Evolutionary conservation across 805 yeast species (phyloP), one percentile per base, ranked within the genome.

Genomic region (Candida endomychidarum): DNA sequence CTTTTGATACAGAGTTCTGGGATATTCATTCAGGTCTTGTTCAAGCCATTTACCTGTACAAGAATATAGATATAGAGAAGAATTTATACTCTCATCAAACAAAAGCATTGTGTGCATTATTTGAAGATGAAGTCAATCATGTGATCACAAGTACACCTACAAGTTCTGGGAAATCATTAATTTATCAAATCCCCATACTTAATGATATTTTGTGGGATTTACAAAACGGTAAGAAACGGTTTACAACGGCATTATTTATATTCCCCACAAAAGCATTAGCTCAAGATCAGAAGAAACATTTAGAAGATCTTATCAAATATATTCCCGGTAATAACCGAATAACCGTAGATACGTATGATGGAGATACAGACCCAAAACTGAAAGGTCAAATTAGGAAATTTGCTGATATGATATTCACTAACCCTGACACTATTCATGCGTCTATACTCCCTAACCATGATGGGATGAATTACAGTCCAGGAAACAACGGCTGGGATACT

Each of bases 201-300:
- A 67, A 72, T 37, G 71, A 59, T 27, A 63, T 69, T 8, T 44
- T 69, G 9, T 58, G 64, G 60, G 63, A 66, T 64, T 37, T 61
- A 5, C 52, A 56, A 23, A 37, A 48, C 72, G 37, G 69, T 57
- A 30, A 63, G 65, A 8, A 65, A 63, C 40, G 46, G 5, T 37
- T 67, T 0, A 51, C 75, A 4, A 86, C 95, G 0, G 85, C 96
- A 8, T 70, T 95, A 69, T 89, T 85, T 52, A 81, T 93, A 9
- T 93, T 93, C 52, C 99, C 99, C 2, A 93, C 99, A 0, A 93
- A 93, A 56, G 99, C 99, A 0, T 68, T 93, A 37, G 98, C 99
- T 0, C 99, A 93, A 56, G 99, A 93, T 67, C 99, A 93, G 60
- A 83, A 83, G 52, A 69, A 96, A 47, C 80, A 95, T n/a, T 64